Evolutionary conservation across 192 early-diverging fungal species (phyloP).

Genomic region (Podila horticola): DNA sequence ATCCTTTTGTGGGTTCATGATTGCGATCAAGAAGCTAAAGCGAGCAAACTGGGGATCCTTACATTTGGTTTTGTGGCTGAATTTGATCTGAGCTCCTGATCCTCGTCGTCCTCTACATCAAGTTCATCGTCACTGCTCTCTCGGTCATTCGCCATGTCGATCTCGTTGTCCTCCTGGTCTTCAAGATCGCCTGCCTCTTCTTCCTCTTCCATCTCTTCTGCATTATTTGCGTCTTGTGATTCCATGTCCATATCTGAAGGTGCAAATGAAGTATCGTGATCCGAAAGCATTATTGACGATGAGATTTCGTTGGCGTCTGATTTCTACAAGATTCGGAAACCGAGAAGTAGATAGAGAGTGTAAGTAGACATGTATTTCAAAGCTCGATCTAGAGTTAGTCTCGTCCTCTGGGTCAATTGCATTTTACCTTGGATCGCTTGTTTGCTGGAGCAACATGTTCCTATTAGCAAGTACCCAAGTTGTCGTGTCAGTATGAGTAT

Average conservation of each 20-base stretch:
- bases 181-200: conserved; percentile 14
- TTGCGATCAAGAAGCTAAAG: too few relatives aligned
- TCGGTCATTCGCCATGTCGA: conserved; percentile 32
- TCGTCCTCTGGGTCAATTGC: not conserved
- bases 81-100: conserved; percentile 32
- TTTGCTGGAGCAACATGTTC: conserved; percentile 22
- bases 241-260: conserved; percentile 4
- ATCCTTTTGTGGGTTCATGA: too few relatives aligned
- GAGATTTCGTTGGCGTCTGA: conserved; percentile 5
- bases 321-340: conserved; percentile 3
- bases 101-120: conserved; percentile 45
- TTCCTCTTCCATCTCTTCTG: not conserved
- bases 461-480: not conserved
- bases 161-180: conserved; percentile 9
- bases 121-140: conserved; percentile 33
- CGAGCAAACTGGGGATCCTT: not conserved
- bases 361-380: not conserved
- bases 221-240: not conserved
- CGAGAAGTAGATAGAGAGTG: not conserved
- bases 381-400: too few relatives aligned
- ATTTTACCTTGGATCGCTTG: conserved; percentile 37
- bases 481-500: not conserved
- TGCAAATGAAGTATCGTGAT: not conserved
- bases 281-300: conserved; percentile 32
- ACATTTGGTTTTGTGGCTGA: conserved; percentile 9